Evolutionary conservation across 2,329 filamentous ascomycete species (phyloP).

Genomic region (Sphaerulina populicola): DNA sequence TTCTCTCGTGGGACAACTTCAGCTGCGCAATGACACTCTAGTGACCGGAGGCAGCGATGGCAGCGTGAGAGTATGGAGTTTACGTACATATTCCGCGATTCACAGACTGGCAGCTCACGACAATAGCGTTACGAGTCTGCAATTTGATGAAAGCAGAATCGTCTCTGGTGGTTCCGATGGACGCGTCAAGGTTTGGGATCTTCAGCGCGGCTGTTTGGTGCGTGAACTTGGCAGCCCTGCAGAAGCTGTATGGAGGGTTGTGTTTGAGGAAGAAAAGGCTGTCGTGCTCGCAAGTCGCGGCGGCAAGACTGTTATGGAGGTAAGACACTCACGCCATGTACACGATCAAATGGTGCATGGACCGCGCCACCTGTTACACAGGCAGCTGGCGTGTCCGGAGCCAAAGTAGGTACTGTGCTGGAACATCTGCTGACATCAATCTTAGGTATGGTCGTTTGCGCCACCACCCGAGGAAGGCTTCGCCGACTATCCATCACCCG

Average conservation of each 20-base stretch:
- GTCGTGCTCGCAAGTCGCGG: constrained; percentile 85
- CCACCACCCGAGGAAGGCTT: constrained; percentile 57
- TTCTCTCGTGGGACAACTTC: constrained; percentile 88
- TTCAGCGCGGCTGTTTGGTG: constrained; percentile 82
- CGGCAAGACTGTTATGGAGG: constrained; percentile 93
- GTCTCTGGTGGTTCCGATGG: constrained; percentile 95
- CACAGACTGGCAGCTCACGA: constrained; percentile 93
- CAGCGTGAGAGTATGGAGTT: constrained; percentile 90
- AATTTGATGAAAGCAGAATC: constrained; percentile 92
- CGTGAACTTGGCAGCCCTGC: constrained; percentile 84
- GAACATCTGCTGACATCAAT: constrained; percentile 8
- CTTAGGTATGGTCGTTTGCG: constrained; percentile 86
- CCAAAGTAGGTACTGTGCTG: not conserved
- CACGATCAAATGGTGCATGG: too few species aligned
- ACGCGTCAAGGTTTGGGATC: constrained; percentile 96
- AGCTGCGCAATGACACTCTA: constrained; percentile 88
- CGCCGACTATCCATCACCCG: constrained; percentile 9
- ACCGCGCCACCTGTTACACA: too few species aligned
- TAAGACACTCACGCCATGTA: constrained; percentile 32
- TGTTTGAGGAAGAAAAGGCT: constrained; percentile 96
- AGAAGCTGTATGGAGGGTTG: constrained; percentile 94
- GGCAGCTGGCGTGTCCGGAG: too few species aligned
- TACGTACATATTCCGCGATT: constrained; percentile 82
- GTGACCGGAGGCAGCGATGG: constrained; percentile 96
- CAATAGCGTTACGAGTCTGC: constrained; percentile 94